Evolutionary conservation across 2,329 filamentous ascomycete species (phyloP), one percentile per base, ranked within the genome.

Genomic region (Fusarium pseudograminearum): DNA sequence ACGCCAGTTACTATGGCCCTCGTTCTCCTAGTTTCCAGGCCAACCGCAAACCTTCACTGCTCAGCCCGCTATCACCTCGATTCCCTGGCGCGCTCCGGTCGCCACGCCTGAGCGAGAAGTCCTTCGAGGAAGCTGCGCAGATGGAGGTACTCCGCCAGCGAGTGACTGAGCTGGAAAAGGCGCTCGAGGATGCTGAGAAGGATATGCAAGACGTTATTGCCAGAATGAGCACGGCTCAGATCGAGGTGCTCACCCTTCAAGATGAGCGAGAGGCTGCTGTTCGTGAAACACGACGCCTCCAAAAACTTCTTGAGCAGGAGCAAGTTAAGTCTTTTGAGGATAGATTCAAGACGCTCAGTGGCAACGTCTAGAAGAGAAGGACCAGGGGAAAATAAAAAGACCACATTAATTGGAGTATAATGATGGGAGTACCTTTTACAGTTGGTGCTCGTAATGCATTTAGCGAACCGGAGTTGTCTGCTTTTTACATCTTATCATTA

Each of bases 201-300:
- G 92, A 95, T 80, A 94, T 96, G 91, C 89, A 93, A 75, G 90
- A 93, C 76, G 92, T 96, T 8, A 90, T 96, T 18, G 85, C 89
- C 63, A 87, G 89, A 73, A 95, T 97, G 90, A 94, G 92, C 80
- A 84, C 85, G 73, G 91, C 92, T 28, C 93, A 96, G 81, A 92
- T 95, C 69, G 91, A 94, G 80, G 93, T 96, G 46, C 89, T 92
- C 74, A 91, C 93, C 77, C 84, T 97, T 48, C 92, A 94, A 78
- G 88, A 89, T 71, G 88, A 91, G 79, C 86, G 89, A 73, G 93
- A 96, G 75, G 89, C 90, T 70, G 92, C 92, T 24, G 87, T 93
- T 73, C 87, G 89, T 52, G 87, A 91, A 78, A 94, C 92, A 61
- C 86, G 88, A 73, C 86, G 83, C 75, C 84, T 96, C 52, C 90